A percentile compares a stretch with the other conserved stretches of the same genome.
Conservation (phyloP, 495 filamentous ascomycete genomes). For the Xylaria flabelliformis region DNA sequence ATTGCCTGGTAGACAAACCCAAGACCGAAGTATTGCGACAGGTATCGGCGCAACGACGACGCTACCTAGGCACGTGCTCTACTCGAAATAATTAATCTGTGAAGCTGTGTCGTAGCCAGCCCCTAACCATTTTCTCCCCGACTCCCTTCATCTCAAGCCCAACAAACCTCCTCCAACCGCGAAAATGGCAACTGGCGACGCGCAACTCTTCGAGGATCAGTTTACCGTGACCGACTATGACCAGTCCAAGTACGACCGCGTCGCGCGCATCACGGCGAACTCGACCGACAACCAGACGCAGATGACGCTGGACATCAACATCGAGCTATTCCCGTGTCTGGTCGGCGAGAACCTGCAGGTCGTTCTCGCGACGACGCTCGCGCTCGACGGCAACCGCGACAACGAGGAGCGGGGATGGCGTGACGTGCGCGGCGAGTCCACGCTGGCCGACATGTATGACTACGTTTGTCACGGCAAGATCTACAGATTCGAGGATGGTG, state of each 20-base stretch:
- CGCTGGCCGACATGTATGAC: slow-evolving; percentile 89
- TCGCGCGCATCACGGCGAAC: slow-evolving; percentile 76
- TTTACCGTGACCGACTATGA: slow-evolving; percentile 83
- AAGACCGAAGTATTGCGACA: neutral
- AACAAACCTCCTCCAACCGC: too few relatives aligned
- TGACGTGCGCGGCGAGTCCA: slow-evolving; percentile 74
- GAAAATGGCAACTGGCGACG: slow-evolving; percentile 67
- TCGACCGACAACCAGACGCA: slow-evolving; percentile 72
- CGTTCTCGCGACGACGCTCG: slow-evolving; percentile 81
- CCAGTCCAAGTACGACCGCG: slow-evolving; percentile 91
- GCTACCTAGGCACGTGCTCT: neutral
- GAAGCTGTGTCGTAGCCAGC: neutral
- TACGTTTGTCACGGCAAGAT: slow-evolving; percentile 98
- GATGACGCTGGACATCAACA: slow-evolving; percentile 92
- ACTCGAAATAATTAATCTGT: neutral
- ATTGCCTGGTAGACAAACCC: neutral
- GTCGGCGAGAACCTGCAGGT: slow-evolving; percentile 77
- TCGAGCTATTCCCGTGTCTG: slow-evolving; percentile 81
- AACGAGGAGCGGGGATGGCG: slow-evolving; percentile 72
- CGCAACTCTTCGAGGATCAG: slow-evolving; percentile 89
- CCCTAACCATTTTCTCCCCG: neutral
- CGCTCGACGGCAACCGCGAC: slow-evolving; percentile 80
- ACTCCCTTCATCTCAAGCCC: neutral
- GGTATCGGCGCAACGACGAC: neutral
- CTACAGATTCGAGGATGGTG: slow-evolving; percentile 92